Percentiles rank a stretch among this genome's conserved stretches.
phyloP scores from a whole-genome alignment of 2,329 filamentous ascomycete genomes.

The Ustilaginoidea virens region DNA sequence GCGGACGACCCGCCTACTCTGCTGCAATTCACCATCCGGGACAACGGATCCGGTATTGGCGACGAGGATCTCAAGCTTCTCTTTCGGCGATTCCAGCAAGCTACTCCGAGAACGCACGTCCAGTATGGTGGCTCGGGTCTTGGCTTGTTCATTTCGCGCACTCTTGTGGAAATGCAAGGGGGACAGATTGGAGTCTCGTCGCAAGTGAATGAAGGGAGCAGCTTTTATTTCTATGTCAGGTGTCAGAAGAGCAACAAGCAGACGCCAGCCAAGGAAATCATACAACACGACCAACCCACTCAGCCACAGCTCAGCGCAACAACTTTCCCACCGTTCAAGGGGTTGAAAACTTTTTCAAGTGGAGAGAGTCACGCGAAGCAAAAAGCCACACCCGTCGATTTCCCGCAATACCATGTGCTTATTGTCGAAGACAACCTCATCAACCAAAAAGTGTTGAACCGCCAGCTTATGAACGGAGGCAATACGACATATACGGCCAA shows the following conservation, averaged over 20 bases:
- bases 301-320: neutral
- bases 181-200: slow-evolving; percentile 56
- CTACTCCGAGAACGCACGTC: slow-evolving; percentile 51
- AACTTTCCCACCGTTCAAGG: neutral
- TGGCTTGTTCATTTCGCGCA: slow-evolving; percentile 60
- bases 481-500: slow-evolving; percentile 48
- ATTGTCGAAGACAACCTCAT: slow-evolving; percentile 54
- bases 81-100: slow-evolving; percentile 54
- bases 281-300: neutral
- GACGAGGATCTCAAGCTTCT: slow-evolving; percentile 49
- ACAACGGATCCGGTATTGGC: slow-evolving; percentile 50
- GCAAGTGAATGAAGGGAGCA: slow-evolving; percentile 4
- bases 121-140: slow-evolving; percentile 56
- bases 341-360: neutral
- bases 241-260: neutral
- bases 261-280: neutral
- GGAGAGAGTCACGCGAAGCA: neutral
- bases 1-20: neutral
- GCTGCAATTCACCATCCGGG: slow-evolving; percentile 53
- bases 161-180: slow-evolving; percentile 60
- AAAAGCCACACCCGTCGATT: neutral
- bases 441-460: slow-evolving; percentile 47
- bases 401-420: slow-evolving; percentile 34
- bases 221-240: slow-evolving; percentile 4
- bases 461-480: slow-evolving; percentile 42